Evolutionary conservation across 2,329 filamentous ascomycete species (phyloP), one percentile per base, ranked within the genome.

Genomic region (Purpureocillium lavendulum): DNA sequence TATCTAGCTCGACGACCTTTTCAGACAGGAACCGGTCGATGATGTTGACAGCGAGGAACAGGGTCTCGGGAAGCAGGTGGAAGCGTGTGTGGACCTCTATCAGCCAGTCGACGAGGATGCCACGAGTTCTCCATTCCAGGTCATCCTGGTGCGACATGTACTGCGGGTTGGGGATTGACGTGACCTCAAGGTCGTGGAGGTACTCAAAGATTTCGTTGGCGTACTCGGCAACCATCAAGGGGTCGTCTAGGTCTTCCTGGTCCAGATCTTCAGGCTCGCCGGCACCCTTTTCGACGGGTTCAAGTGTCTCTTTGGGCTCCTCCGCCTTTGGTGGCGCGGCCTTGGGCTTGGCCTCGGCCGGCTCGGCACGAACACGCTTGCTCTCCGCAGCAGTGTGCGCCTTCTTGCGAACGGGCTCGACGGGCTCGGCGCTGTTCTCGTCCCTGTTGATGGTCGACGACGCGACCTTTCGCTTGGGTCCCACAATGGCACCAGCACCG

Each of bases 51-150:
- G 89, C 84, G 30, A 98, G 78, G 75, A 96, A 98, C 34, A 97
- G 75, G 3, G 92, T 97, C 69, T 98, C 92, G 16, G 92, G 92
- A 32, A 97, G 77, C 14, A 98, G 80, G 51, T 92, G 85, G 72
- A 97, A 98, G 41, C 90, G 86, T 16, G 87, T 95, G 70, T 98
- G 92, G 35, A 98, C 92, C 63, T 98, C 92, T 47, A 98, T 89
- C 49, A 98, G 75, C 92, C 92, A 98, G 68, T 98, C 92, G 49
- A 97, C 81, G 40, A 98, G 77, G 50, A 98, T 96, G 47, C 89
- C 90, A 53, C 92, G 87, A 69, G 94, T 96, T 75, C 95, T 95
- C 92, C 92, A 98, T 63, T 96, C 90, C 11, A 98, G 73, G 52
- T 96, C 88, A 48, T 86, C 84, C 60, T 98, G 92, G 64, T 90